Evolutionary conservation across 164 flowering plant genomes (phyloP), one percentile per base, ranked within the genome.

Genomic region (Litsea cubeba): DNA sequence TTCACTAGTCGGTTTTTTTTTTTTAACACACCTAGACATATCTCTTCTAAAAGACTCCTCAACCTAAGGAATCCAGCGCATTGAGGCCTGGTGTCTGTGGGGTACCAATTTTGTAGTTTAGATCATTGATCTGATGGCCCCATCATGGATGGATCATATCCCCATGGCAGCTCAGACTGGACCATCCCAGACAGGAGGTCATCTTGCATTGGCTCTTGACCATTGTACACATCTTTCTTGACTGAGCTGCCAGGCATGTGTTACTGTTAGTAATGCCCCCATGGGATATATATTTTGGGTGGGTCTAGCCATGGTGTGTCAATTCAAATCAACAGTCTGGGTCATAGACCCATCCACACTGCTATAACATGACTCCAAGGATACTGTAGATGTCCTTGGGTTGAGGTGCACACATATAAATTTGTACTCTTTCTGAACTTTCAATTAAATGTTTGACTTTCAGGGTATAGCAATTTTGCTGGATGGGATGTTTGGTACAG

Each of bases 381-480:
- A 20, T 20, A 54, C 3, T 20, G 7, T 54, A 20, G 5, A 14
- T 14, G 60, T 20, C 60, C 60, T 54, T 54, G 12, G 60, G 60
- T 20, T 54, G 17, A 15, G 60, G 6, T 3, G 46, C 46, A 8
- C 11, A 0, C 60, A 54, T 54, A 54, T 54, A 54, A 54, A 54
- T 54, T 54, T 54, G 6, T 14, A 54, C 60, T 54, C 46, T 20
- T n/a, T 54, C 46, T n/a, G 57, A 46, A n/a, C 35, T 46, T 49
- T 74, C 14, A 50, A 62, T 1, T 71, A 12, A 62, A 17, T 40
- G 26, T 74, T 72, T 57, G 32, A 26, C n/a, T 79, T 79, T 78
- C 87, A 91, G 98, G 98, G 98, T 57, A 67, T 91, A 0, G 95
- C 91, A 24, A 81, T 88, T 72, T 73, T 95, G 63, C 73, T 93